phyloP scores from a whole-genome alignment of 169 alveolate species.

The Cyclospora cayetanensis region DNA sequence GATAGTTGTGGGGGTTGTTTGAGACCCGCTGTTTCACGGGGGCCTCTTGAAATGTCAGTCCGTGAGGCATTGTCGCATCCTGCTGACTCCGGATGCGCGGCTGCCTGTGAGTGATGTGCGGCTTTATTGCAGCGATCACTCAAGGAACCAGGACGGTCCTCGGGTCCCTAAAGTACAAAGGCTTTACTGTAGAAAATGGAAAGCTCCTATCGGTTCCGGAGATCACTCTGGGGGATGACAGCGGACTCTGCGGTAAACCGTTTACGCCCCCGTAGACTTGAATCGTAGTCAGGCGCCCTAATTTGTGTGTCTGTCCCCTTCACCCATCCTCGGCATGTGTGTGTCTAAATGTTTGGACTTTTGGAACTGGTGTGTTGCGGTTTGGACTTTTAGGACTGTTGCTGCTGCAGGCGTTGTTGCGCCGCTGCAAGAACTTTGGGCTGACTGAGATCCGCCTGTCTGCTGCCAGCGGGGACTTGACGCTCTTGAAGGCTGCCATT shows the following conservation, averaged over 20 bases:
- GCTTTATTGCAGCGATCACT: not conserved
- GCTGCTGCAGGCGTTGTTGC: not conserved
- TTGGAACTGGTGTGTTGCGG: not conserved
- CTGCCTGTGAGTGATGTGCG: too few relatives aligned
- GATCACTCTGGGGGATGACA: not conserved
- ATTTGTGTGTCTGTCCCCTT: too few relatives aligned
- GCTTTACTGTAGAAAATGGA: not conserved
- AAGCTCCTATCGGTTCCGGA: not conserved
- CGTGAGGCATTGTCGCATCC: too few relatives aligned
- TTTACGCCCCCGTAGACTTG: too few relatives aligned
- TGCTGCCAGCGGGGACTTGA: not conserved
- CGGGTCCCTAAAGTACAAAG: not conserved
- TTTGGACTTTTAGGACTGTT: not conserved
- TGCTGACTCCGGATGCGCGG: too few relatives aligned
- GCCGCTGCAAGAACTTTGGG: not conserved
- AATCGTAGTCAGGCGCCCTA: too few relatives aligned
- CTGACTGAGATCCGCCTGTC: not conserved
- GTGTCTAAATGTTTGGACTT: not conserved
- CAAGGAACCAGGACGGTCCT: not conserved
- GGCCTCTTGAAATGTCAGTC: too few relatives aligned
- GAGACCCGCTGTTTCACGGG: too few relatives aligned
- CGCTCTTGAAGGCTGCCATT: not conserved
- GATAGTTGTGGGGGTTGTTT: too few relatives aligned
- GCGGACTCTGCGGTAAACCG: not conserved
- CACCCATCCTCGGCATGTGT: too few relatives aligned